Evolutionary conservation across 306 rosid genomes (phyloP).

Genomic region (Argentina anserina): DNA sequence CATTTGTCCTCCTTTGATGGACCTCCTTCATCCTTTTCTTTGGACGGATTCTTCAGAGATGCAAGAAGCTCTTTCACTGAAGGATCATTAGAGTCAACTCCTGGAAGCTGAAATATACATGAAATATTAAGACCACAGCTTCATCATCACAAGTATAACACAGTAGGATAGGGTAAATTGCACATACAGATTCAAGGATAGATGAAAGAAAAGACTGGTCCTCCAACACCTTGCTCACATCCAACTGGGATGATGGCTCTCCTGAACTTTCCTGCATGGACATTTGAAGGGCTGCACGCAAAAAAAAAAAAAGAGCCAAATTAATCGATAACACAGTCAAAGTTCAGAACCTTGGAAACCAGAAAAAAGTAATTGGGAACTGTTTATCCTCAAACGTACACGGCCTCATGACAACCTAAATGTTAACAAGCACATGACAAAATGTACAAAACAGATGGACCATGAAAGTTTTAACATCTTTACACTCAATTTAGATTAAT

Average conservation of each 20-base stretch:
- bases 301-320: not conserved
- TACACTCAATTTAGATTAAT: too few species aligned
- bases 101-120: slow-evolving; percentile 34
- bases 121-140: slow-evolving; percentile 5
- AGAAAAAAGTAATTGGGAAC: not conserved
- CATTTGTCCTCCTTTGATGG: slow-evolving; percentile 29
- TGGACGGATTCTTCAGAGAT: slow-evolving; percentile 30
- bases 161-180: not conserved
- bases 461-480: not conserved
- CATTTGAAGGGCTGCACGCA: slow-evolving; percentile 38
- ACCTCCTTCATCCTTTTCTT: slow-evolving; percentile 32
- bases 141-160: not conserved
- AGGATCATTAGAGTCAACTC: slow-evolving; percentile 46
- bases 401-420: not conserved
- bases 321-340: not conserved
- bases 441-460: not conserved
- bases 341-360: not conserved
- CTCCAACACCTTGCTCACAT: slow-evolving; percentile 34
- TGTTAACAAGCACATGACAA: not conserved
- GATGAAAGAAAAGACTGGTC: slow-evolving; percentile 37
- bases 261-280: slow-evolving; percentile 35
- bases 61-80: slow-evolving; percentile 38
- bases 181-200: slow-evolving; percentile 36
- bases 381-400: not conserved
- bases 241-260: slow-evolving; percentile 15